These are phyloP conservation scores for Cladosporium sp. DNA, from an alignment of 2,329 filamentous ascomycete species.

Conservation along the genomic window DNA sequence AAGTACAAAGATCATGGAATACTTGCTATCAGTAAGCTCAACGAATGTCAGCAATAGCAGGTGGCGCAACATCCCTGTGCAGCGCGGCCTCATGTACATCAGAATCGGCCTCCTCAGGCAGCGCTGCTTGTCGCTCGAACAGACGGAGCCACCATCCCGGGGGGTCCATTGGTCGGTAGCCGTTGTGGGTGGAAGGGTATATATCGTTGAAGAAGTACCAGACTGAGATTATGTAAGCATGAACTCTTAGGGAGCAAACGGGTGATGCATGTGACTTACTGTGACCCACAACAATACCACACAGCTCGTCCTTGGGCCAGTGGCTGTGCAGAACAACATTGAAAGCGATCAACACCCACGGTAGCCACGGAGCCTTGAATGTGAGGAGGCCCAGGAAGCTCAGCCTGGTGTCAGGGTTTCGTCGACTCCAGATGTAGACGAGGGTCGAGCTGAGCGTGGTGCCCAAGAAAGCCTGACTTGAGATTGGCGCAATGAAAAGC, in stretches of 20 bases:
- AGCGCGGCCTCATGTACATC: constrained; percentile 35
- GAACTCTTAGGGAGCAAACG: not conserved
- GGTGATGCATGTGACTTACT: constrained; percentile 40
- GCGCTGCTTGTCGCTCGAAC: constrained; percentile 58
- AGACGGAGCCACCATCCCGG: constrained; percentile 86
- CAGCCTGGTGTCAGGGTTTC: constrained; percentile 87
- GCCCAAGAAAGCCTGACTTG: constrained; percentile 92
- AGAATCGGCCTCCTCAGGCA: constrained; percentile 25
- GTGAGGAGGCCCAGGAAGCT: constrained; percentile 79
- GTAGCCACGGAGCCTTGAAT: constrained; percentile 91
- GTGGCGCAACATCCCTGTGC: constrained; percentile 32
- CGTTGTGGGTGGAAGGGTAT: constrained; percentile 85
- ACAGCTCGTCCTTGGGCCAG: constrained; percentile 92
- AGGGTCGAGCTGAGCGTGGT: constrained; percentile 87
- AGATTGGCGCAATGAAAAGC: constrained; percentile 77
- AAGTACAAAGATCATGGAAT: not conserved
- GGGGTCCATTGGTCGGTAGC: constrained; percentile 82
- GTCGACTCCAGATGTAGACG: constrained; percentile 96
- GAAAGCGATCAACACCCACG: constrained; percentile 93
- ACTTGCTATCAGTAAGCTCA: not conserved
- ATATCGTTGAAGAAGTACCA: constrained; percentile 99
- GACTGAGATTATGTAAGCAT: constrained; percentile 47
- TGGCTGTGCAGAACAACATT: constrained; percentile 86
- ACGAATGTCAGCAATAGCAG: constrained; percentile 29
- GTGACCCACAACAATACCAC: constrained; percentile 91